A percentile compares a stretch with the other conserved stretches of the same genome.
These are phyloP conservation scores for Mycosphaerella sp. DNA, from an alignment of 2,329 filamentous ascomycete species.

Conservation along the genomic window DNA sequence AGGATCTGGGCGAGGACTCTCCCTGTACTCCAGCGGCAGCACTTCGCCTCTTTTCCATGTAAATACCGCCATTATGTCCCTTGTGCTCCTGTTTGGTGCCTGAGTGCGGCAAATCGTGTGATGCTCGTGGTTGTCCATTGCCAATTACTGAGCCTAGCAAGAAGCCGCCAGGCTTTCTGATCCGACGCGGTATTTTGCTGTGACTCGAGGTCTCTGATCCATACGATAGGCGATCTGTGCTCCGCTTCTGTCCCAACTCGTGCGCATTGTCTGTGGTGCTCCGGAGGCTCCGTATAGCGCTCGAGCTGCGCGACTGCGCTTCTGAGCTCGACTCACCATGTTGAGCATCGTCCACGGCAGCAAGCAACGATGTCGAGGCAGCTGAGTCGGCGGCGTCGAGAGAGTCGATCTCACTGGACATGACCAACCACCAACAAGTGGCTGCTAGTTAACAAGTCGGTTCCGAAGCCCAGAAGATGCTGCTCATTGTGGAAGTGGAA, in stretches of 20 bases:
- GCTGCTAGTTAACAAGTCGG: neutral
- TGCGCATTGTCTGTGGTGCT: slow-evolving; percentile 13
- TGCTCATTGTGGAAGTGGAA: neutral
- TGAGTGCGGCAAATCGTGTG: slow-evolving; percentile 10
- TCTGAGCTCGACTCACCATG: slow-evolving; percentile 27
- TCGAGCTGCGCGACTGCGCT: slow-evolving; percentile 25
- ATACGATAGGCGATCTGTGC: slow-evolving; percentile 2
- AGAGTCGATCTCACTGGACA: slow-evolving; percentile 16
- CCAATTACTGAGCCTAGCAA: slow-evolving; percentile 26
- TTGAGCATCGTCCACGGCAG: slow-evolving; percentile 21
- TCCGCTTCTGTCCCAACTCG: slow-evolving; percentile 6
- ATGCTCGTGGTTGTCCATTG: slow-evolving; percentile 18
- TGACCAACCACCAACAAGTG: slow-evolving; percentile 13
- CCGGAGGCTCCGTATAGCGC: slow-evolving; percentile 13
- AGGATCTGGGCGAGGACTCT: slow-evolving; percentile 27
- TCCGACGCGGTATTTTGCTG: slow-evolving; percentile 14
- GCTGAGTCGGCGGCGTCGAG: slow-evolving; percentile 14
- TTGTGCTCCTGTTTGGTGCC: slow-evolving; percentile 17
- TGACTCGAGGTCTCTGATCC: slow-evolving; percentile 8
- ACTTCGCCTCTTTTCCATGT: slow-evolving; percentile 18
- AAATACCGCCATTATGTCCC: slow-evolving; percentile 17
- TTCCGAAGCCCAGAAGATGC: neutral
- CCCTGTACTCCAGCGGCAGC: slow-evolving; percentile 17
- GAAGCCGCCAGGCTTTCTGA: slow-evolving; percentile 39
- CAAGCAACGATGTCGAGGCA: slow-evolving; percentile 15